phyloP scores from a whole-genome alignment of 345 rosid genomes.

The Camelina hispida region DNA sequence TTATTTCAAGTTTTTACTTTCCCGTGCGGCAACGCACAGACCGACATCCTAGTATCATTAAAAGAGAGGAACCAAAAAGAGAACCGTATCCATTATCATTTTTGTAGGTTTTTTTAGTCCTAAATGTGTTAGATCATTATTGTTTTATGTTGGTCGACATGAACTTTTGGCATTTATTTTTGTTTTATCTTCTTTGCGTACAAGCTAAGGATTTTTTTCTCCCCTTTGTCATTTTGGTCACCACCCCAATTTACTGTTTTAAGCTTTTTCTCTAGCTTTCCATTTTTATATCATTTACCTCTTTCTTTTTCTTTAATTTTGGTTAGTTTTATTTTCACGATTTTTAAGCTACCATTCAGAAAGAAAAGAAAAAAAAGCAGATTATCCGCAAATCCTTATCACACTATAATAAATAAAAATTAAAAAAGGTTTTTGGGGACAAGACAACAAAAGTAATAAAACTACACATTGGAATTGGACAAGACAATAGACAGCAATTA shows the following conservation, averaged over 20 bases:
- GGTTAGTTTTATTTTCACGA: neutral
- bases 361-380: neutral
- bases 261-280: constrained; percentile 6
- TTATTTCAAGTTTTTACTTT: too few species aligned
- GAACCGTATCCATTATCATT: neutral
- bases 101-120: neutral
- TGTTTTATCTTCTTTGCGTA: constrained; percentile 35
- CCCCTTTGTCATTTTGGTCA: constrained; percentile 3
- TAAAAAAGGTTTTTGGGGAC: too few species aligned
- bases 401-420: too few species aligned
- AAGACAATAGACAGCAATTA: neutral
- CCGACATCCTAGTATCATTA: too few species aligned
- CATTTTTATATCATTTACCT: constrained; percentile 4
- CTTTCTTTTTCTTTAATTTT: neutral
- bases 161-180: neutral
- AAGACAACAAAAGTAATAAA: too few species aligned
- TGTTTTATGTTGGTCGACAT: constrained; percentile 4
- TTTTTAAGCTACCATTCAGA: neutral
- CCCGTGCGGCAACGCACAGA: too few species aligned
- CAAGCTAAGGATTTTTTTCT: constrained; percentile 12
- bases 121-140: neutral
- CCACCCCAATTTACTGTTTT: constrained; percentile 25
- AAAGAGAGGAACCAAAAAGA: too few species aligned
- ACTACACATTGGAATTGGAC: neutral
- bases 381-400: too few species aligned